These are phyloP conservation scores for Candida sojae DNA, from an alignment of 1,139 yeast genomes.

Conservation along the genomic window DNA sequence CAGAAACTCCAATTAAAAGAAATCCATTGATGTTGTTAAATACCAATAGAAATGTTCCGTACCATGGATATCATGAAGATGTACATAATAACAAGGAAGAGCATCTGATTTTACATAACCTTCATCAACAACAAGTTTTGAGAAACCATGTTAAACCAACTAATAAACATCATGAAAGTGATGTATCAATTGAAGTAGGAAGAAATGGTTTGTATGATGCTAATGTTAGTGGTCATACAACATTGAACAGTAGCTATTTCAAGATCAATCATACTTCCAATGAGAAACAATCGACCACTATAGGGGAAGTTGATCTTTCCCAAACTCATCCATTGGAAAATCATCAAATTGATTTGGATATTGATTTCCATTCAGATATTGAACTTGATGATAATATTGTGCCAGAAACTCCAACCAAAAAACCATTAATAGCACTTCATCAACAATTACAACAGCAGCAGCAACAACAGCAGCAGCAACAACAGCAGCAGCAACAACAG, in stretches of 20 bases:
- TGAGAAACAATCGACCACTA: not conserved
- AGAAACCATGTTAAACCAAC: constrained; percentile 21
- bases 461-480: not conserved
- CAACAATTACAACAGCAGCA: not conserved
- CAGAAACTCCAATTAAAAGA: constrained; percentile 84
- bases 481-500: too few relatives aligned
- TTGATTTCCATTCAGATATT: constrained; percentile 18
- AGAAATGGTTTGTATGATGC: constrained; percentile 28
- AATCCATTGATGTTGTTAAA: constrained; percentile 46
- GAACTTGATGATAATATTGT: constrained; percentile 21
- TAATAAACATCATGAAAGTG: constrained; percentile 6
- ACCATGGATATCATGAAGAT: constrained; percentile 5
- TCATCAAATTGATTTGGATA: constrained; percentile 22
- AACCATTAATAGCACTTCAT: not conserved
- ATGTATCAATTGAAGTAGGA: constrained; percentile 42
- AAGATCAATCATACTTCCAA: constrained; percentile 19
- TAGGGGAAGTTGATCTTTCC: not conserved
- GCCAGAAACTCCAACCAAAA: constrained; percentile 49
- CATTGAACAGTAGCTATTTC: constrained; percentile 28
- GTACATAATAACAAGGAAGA: not conserved
- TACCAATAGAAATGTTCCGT: constrained; percentile 19
- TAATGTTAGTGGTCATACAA: constrained; percentile 18
- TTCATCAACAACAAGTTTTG: constrained; percentile 10
- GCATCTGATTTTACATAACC: not conserved
- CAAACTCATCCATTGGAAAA: not conserved